These are phyloP conservation scores for Coniferiporia sulphurascens DNA, from an alignment of 1,284 basidiomycete species.

Conservation along the genomic window DNA sequence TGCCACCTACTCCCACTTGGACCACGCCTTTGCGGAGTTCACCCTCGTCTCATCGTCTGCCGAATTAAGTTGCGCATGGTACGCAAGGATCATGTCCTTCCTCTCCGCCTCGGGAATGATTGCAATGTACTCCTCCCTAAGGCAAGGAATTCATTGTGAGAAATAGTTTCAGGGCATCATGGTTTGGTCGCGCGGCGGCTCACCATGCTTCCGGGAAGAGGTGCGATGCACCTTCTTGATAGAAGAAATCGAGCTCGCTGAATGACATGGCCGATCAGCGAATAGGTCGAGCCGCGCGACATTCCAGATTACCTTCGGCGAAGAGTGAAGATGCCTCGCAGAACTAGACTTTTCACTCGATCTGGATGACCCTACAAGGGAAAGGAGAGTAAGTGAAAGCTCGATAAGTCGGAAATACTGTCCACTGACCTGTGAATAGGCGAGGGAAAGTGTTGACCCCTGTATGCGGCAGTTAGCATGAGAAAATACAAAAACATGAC, in stretches of 20 bases:
- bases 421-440: slow-evolving; percentile 71
- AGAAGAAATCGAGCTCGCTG: slow-evolving; percentile 89
- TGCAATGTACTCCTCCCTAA: slow-evolving; percentile 76
- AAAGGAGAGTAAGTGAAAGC: background rate
- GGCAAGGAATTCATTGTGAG: slow-evolving; percentile 18
- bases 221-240: slow-evolving; percentile 78
- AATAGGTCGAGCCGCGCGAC: background rate
- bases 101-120: slow-evolving; percentile 80
- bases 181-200: slow-evolving; percentile 14
- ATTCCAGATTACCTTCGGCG: slow-evolving; percentile 54
- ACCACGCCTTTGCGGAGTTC: slow-evolving; percentile 81
- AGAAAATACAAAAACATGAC: background rate
- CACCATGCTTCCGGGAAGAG: slow-evolving; percentile 88
- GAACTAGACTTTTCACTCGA: slow-evolving; percentile 71
- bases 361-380: slow-evolving; percentile 66
- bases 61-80: slow-evolving; percentile 79
- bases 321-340: slow-evolving; percentile 72
- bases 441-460: slow-evolving; percentile 88
- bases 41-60: slow-evolving; percentile 64
- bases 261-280: background rate
- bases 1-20: slow-evolving; percentile 77
- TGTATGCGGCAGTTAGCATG: slow-evolving; percentile 28
- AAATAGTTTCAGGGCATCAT: background rate
- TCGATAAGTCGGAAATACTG: background rate
- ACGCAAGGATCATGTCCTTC: slow-evolving; percentile 77